Evolutionary conservation across 2,329 filamentous ascomycete species (phyloP).

Genomic region (Fusarium virguliforme): DNA sequence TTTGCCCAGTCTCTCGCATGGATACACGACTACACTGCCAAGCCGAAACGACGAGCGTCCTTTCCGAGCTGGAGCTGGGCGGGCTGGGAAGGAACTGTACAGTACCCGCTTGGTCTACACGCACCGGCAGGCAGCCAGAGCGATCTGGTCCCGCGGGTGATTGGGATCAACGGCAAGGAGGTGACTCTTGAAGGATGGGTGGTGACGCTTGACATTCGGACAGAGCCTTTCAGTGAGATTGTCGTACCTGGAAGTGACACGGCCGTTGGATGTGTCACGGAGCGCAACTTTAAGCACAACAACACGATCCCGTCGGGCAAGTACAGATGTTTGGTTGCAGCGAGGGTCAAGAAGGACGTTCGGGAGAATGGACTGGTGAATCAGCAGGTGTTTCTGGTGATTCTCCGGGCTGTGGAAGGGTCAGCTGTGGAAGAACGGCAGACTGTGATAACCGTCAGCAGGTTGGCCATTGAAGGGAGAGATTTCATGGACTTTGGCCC

Average conservation of each 20-base stretch:
- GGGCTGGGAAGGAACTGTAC: background rate
- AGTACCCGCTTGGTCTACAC: background rate
- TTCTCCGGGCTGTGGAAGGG: background rate
- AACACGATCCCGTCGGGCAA: background rate
- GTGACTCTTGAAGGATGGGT: background rate
- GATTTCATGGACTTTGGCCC: conserved; percentile 7
- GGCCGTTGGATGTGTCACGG: conserved; percentile 6
- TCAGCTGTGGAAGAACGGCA: background rate
- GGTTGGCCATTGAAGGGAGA: background rate
- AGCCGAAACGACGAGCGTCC: background rate
- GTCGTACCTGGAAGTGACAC: background rate
- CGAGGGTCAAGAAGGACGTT: background rate
- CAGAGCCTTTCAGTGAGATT: conserved; percentile 1
- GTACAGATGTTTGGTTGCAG: background rate
- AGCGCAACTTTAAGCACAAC: conserved; percentile 7
- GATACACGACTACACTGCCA: conserved; percentile 9
- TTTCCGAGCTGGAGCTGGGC: conserved; percentile 12
- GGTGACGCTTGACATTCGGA: background rate
- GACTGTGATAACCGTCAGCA: background rate
- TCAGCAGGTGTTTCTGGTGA: background rate
- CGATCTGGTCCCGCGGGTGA: conserved; percentile 1
- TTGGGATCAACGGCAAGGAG: background rate
- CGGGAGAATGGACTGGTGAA: background rate
- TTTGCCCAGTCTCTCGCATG: background rate
- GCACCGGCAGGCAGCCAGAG: background rate